Evolutionary conservation across 768 basidiomycete species (phyloP), one percentile per base, ranked within the genome.

Genomic region (Amanita polypyramis): DNA sequence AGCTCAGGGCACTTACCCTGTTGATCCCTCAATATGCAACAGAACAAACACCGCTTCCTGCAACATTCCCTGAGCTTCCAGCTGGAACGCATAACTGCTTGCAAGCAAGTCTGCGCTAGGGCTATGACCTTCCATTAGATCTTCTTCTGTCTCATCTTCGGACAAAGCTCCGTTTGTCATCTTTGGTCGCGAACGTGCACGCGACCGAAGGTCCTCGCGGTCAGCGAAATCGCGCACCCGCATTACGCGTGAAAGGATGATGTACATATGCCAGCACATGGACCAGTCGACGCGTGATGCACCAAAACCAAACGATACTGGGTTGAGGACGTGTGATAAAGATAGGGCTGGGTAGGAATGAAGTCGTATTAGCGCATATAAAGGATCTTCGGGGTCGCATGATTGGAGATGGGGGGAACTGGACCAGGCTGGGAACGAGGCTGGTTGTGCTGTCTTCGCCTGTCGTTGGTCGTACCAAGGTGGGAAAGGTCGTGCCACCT

Each of bases 221-320:
- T 97, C 95, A n/a, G 80, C 77, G 55, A 95, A 86, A 61, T 97
- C 94, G 17, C 93, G 77, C 32, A 85, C 66, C 21, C 83, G 73
- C 67, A 96, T 80, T 51, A 84, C 86, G 20, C 85, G 76, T 12
- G 92, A 85, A 40, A 98, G 68, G 29, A 98, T 69, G 47, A 92
- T 77, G 62, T 95, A 97, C 29, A 97, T 59, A 64, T 97, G 92
- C 95, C 95, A 99, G 5, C 87, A 74, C 47, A 96, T 67, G 17
- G 90, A 79, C 60, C 79, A 82, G 61, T 94, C 92, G n/a, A 79
- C 63, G 0, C 84, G 83, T 5, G 80, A 83, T 2, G 85, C 65
- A 1, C 80, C 75, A 54, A 86, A 90, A 1, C 80, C 75, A 54
- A 87, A 91, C 19, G 87, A 87, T 6, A 81, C 66, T 0, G 93